Base-by-base conservation (phyloP, 345 rosid species). In the Microcos paniculata region DNA sequence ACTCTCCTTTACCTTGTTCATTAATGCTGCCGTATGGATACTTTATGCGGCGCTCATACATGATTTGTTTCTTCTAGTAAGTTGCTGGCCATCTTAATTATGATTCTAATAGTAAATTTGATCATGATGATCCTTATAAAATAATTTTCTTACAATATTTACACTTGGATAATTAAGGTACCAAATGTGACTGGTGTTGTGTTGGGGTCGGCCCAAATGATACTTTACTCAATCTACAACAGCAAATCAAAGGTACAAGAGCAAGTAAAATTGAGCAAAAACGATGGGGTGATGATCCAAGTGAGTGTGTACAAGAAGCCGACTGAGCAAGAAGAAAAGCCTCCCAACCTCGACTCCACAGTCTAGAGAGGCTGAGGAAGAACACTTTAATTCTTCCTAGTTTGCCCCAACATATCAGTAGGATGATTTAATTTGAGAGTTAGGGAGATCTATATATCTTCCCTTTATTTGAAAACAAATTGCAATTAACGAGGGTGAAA, bases 101-200 rank as follows among this genome's bases (percentile, higher is more conserved):
- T n/a, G n/a, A n/a, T n/a, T n/a, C n/a, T n/a, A n/a, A n/a, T n/a
- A n/a, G n/a, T n/a, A n/a, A n/a, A n/a, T n/a, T n/a, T n/a, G n/a
- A n/a, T n/a, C n/a, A n/a, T n/a, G n/a, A n/a, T n/a, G n/a, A n/a
- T n/a, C n/a, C n/a, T n/a, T n/a, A n/a, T n/a, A n/a, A n/a, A n/a
- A n/a, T n/a, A n/a, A n/a, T n/a, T n/a, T n/a, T n/a, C n/a, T n/a
- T 14, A 42, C 3, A 4, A 6, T 45, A 4, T 43, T 23, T n/a
- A 19, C 56, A 10, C 1, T 57, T 9, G n/a, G n/a, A n/a, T n/a
- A n/a, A n/a, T n/a, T 33, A 71, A 85, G 90, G 86, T 89, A 28
- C 90, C 92, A 28, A 85, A 81, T 56, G 82, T 73, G 16, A 57
- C 70, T 6, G 92, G 90, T 6, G 84, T 85, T 62, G 71, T 81